A percentile compares a stretch with the other conserved stretches of the same genome.
Conservation (phyloP, 192 early-diverging fungal genomes). For the Linnemannia hyalina region DNA sequence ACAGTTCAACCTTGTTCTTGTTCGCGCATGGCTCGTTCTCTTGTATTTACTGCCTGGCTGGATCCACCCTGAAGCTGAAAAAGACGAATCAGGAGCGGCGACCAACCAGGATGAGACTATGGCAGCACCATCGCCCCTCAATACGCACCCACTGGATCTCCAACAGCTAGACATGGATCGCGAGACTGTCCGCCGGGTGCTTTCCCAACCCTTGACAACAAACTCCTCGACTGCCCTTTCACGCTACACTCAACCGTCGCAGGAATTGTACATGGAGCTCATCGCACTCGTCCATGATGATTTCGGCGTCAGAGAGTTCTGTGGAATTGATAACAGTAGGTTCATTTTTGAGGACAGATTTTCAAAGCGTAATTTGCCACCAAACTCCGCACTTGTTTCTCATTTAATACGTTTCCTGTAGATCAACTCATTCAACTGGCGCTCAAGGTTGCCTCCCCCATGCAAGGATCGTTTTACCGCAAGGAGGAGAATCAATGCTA, state of each 20-base stretch:
- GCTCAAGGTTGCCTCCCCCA: slow-evolving; percentile 52
- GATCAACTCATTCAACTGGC: slow-evolving; percentile 64
- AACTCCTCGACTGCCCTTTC: slow-evolving; percentile 20
- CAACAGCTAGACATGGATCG: slow-evolving; percentile 22
- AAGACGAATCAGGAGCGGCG: neutral
- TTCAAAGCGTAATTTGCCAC: neutral
- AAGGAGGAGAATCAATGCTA: slow-evolving; percentile 75
- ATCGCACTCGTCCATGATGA: slow-evolving; percentile 69
- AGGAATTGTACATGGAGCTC: slow-evolving; percentile 55
- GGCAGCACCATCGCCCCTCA: neutral
- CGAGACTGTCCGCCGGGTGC: slow-evolving; percentile 20
- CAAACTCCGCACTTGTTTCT: neutral
- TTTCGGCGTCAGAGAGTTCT: slow-evolving; percentile 71
- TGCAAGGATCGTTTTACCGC: slow-evolving; percentile 55
- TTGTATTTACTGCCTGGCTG: slow-evolving; percentile 44
- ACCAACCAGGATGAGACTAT: neutral
- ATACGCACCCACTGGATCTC: slow-evolving; percentile 15
- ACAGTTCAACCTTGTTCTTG: slow-evolving; percentile 45
- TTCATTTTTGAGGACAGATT: neutral
- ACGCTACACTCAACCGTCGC: slow-evolving; percentile 14
- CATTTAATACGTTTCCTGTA: slow-evolving; percentile 20
- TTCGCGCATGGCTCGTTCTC: slow-evolving; percentile 40
- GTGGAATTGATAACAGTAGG: slow-evolving; percentile 59
- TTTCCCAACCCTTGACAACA: slow-evolving; percentile 24
- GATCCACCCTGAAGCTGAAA: slow-evolving; percentile 15